A percentile compares a stretch with the other conserved stretches of the same genome.
These are phyloP conservation scores for Echeveria elegans DNA, from an alignment of 164 flowering plant species.

Conservation along the genomic window DNA sequence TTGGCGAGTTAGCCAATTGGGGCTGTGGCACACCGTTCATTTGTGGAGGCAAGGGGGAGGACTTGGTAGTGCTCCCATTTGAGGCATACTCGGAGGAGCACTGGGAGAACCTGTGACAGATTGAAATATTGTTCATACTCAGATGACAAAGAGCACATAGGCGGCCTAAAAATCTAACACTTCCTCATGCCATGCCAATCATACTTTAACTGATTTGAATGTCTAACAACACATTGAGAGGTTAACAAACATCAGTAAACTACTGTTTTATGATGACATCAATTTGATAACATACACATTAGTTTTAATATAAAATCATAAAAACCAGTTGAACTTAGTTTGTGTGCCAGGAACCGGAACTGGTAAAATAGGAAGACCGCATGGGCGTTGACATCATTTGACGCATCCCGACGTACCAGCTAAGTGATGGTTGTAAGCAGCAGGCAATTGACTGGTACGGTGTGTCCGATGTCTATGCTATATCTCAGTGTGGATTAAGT, in stretches of 20 bases:
- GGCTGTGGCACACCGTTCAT: slow-evolving; percentile 47
- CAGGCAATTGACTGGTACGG: slow-evolving; percentile 78
- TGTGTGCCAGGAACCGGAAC: slow-evolving; percentile 32
- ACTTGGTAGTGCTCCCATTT: slow-evolving; percentile 54
- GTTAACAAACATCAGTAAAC: neutral
- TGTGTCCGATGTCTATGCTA: neutral
- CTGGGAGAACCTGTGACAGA: slow-evolving; percentile 42
- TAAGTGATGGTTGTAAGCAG: slow-evolving; percentile 60
- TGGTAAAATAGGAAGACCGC: slow-evolving; percentile 71
- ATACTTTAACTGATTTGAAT: neutral
- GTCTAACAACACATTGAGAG: neutral
- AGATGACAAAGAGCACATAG: neutral
- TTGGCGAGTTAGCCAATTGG: slow-evolving; percentile 22
- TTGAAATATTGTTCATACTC: slow-evolving; percentile 8
- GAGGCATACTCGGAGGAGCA: slow-evolving; percentile 39
- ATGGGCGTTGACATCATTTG: slow-evolving; percentile 16
- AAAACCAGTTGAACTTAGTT: slow-evolving; percentile 15
- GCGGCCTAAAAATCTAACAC: neutral
- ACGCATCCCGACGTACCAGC: slow-evolving; percentile 19
- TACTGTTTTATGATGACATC: neutral
- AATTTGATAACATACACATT: neutral
- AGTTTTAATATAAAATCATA: neutral
- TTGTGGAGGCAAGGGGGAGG: slow-evolving; percentile 46
- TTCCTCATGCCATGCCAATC: too few relatives aligned
- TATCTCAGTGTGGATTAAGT: neutral